A percentile compares a stretch with the other conserved stretches of the same genome.
These are phyloP conservation scores for Chalciporus chontae DNA, from an alignment of 768 basidiomycete species.

Conservation along the genomic window DNA sequence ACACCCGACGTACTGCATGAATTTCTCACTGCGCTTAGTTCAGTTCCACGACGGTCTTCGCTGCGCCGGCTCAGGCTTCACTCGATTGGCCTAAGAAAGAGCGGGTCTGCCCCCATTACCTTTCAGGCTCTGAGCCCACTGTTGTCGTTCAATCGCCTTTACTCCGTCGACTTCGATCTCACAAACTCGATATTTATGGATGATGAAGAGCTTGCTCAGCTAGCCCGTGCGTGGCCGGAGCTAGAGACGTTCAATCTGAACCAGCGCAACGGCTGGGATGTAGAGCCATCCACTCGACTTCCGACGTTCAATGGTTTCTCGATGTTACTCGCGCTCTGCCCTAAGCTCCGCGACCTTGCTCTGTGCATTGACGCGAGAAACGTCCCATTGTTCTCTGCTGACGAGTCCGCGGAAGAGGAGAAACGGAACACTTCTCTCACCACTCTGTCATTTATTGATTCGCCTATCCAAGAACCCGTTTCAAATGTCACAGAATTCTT, in stretches of 20 bases:
- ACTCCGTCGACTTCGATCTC: not conserved
- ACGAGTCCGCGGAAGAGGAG: not conserved
- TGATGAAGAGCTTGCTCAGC: slow-evolving; percentile 1
- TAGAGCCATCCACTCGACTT: not conserved
- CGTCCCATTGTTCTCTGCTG: not conserved
- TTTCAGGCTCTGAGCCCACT: slow-evolving; percentile 5
- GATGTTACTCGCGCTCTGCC: not conserved
- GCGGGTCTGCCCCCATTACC: not conserved
- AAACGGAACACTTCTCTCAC: slow-evolving; percentile 2
- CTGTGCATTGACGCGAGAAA: slow-evolving; percentile 4
- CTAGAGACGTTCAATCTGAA: slow-evolving; percentile 3
- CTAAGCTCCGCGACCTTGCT: not conserved
- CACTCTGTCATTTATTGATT: not conserved
- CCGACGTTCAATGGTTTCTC: slow-evolving; percentile 9
- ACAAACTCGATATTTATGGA: not conserved
- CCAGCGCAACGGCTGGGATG: not conserved
- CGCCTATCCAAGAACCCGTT: slow-evolving; percentile 1
- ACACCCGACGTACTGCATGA: not conserved
- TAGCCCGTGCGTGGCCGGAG: slow-evolving; percentile 4
- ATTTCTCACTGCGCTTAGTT: not conserved
- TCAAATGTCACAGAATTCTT: not conserved
- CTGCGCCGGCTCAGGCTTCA: slow-evolving; percentile 4
- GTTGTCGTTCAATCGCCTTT: not conserved
- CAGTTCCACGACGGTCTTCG: not conserved
- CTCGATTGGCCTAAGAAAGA: not conserved